Conservation (phyloP, 2,329 filamentous ascomycete genomes). For the Aspergillus unguis region DNA sequence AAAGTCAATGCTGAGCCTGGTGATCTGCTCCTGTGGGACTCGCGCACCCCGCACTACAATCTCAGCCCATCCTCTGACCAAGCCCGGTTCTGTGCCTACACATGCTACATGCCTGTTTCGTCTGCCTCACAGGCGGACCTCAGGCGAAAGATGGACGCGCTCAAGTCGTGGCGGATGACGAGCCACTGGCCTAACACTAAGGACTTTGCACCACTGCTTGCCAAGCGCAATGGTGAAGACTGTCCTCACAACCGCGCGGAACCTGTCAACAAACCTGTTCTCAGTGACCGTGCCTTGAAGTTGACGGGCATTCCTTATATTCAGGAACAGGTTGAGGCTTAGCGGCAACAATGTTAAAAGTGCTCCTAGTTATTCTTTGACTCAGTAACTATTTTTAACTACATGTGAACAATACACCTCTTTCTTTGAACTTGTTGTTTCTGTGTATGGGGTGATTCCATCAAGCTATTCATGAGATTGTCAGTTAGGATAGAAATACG, state of each 20-base stretch:
- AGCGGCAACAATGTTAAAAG: too few relatives aligned
- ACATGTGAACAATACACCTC: too few relatives aligned
- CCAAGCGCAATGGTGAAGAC: slow-evolving; percentile 18
- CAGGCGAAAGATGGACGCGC: slow-evolving; percentile 42
- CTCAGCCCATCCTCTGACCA: slow-evolving; percentile 29
- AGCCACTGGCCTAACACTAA: slow-evolving; percentile 40
- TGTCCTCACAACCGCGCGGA: slow-evolving; percentile 32
- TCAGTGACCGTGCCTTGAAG: slow-evolving; percentile 44
- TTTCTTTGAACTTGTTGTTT: too few relatives aligned
- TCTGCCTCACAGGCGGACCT: slow-evolving; percentile 43
- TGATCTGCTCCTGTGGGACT: slow-evolving; percentile 45
- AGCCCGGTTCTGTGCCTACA: slow-evolving; percentile 38
- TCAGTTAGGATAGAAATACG: too few relatives aligned
- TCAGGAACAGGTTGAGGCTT: background rate
- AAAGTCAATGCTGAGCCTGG: slow-evolving; percentile 45
- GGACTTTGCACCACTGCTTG: slow-evolving; percentile 22
- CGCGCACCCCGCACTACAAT: slow-evolving; percentile 40
- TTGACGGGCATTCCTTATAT: slow-evolving; percentile 43
- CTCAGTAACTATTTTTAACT: too few relatives aligned
- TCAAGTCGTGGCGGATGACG: slow-evolving; percentile 38
- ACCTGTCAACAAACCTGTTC: slow-evolving; percentile 39
- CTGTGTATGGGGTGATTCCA: too few relatives aligned
- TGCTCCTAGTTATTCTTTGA: too few relatives aligned
- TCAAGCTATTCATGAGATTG: too few relatives aligned
- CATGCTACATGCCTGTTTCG: slow-evolving; percentile 42